Evolutionary conservation across 192 early-diverging fungal species (phyloP), one percentile per base, ranked within the genome.

Genomic region (Gigaspora rosea): DNA sequence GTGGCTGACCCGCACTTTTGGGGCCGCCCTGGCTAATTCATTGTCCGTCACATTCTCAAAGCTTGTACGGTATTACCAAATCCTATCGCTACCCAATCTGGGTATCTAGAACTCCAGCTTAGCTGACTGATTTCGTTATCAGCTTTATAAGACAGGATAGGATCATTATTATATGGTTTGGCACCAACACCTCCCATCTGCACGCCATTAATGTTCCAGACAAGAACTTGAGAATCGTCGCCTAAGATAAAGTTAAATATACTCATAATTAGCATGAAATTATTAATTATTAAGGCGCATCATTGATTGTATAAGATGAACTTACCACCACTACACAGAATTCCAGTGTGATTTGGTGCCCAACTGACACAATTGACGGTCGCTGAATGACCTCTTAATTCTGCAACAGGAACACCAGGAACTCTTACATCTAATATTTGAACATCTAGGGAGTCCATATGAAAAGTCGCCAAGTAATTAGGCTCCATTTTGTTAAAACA

Each of bases 391-490:
- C 91, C 92, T 20, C 83, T 82, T 46, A 99, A 85, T 79, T 98
- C 92, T 18, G 88, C 82, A 7, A 99, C 89, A 3, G 97, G 92
- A 1, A 93, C 85, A 12, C 94, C 94, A 8, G 98, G 98, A 16
- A 90, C 91, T 48, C 98, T 92, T 47, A 96, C 89, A 84, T 99
- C 98, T 52, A 99, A 79, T 67, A 99, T 89, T 47, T 92, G 90
- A 11, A 98, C 92, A n/a, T 83, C 81, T 15, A 86, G 76, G 7
- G 95, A 92, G 72, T 96, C 95, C 80, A 92, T 89, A 70, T 92
- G 92, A 82, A 99, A 95, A 0, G 96, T 95, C 0, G 96, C 95
- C 18, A 99, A 85, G 78, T 94, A 95, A 85, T 96, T 95, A 10
- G 91, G 87, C 57, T 98, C 96, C 41, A 94, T 81, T 57, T 92